Evolutionary conservation across 768 basidiomycete species (phyloP), one percentile per base, ranked within the genome.

Genomic region (Neoboletus subvelutipes): DNA sequence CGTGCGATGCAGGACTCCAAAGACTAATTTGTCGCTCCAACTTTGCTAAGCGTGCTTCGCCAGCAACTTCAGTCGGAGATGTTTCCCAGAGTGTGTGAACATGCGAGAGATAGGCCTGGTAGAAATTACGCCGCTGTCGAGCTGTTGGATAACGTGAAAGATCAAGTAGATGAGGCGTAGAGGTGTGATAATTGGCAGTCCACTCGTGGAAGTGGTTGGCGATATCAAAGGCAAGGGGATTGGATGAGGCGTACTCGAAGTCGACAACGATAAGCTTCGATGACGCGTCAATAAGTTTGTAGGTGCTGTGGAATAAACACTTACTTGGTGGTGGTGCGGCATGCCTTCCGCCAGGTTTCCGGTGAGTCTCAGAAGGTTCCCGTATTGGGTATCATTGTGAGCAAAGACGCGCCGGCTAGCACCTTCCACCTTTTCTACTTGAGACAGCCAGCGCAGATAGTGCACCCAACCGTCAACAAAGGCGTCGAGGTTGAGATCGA

Each of bases 131-230:
- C 22, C 93, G 87, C 70, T 98, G 81, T 29, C 79, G 77, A 24
- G 62, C 61, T 5, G 85, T 84, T 12, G 97, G 97, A 73, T 96
- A 97, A 28, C 76, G 78, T 15, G 80, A 74, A 49, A 75, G 70
- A 60, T 85, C 75, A 43, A 91, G 83, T 50, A 87, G 55, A 67
- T 92, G 88, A 10, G 92, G 90, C 0, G 77, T 80, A 5, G 80
- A 67, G 37, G 78, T 79, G 68, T 91, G 88, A 72, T 98, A 98
- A 73, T 97, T 81, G 17, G 92, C 88, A 20, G 91, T 92, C 96
- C 97, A 98, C 74, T 98, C 97, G 68, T 92, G 88, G 75, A 95
- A 97, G 72, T 96, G 94, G 72, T 96, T 96, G 55, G 90, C 96
- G 63, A 99, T 94, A 69, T 99, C 97, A 73, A 87, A 97, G 4